Base-by-base conservation (phyloP, 2,329 filamentous ascomycete species). In the Colletotrichum gloeosporioides region DNA sequence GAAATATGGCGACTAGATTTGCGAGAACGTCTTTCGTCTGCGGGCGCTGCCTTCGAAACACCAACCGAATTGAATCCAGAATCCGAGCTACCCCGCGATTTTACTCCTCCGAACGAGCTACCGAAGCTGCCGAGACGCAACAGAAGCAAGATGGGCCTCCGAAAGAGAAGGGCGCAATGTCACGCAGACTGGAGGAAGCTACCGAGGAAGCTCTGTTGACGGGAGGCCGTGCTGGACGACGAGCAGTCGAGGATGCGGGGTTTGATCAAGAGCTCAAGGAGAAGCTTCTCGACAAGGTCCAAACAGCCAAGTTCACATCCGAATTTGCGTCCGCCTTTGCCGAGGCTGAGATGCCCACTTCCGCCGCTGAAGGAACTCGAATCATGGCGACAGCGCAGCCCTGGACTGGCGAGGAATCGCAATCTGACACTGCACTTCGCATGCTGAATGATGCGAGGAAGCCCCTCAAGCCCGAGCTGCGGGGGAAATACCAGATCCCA, bases 361-460 rank as follows among this genome's bases (percentile, higher is more conserved):
- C 90, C n/a, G 92, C 94, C 15, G 93, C 94, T 18, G 89, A 89
- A 79, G 93, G 93, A 15, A 94, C 93, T 3, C 89, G 92, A 76
- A 91, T 93, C 66, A 90, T 93, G 44, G 95, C 95, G 2, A 88
- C 90, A 0, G 91, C 93, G 8, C 86, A 90, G 73, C 90, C 94
- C 2, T 99, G 97, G 97, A 92, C 90, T 0, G 97, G 96, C 4
- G 88, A 90, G 15, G 97, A 99, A 85, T 88, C 87, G 7, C 86
- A 93, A 2, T 91, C 93, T 79, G 96, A 98, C 83, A 90, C 94
- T 1, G 93, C 95, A 27, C 86, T 98, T 65, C 92, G 97, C 36
- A 99, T 99, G 94, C 85, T 97, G 13, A 91, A 95, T 73, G 95
- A 98, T 82, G 91, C 95, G 31, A 92, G 91, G 76, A 95, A 96